Conservation (phyloP, 805 yeast species). For the Candida succiphila region DNA sequence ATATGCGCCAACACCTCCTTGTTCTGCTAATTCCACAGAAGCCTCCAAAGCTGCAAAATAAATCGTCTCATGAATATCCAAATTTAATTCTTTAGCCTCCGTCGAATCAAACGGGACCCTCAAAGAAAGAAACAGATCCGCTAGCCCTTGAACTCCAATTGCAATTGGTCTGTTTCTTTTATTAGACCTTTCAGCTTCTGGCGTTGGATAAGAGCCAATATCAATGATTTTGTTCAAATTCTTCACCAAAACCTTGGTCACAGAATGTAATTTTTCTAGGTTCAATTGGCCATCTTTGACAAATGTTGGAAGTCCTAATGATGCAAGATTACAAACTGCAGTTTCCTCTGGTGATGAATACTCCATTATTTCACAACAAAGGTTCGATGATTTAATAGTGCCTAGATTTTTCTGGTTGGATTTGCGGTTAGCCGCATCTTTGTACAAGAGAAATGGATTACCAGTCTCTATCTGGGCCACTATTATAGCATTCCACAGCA, state of each 20-base stretch:
- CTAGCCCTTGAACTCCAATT: conserved; percentile 96
- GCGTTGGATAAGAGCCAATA: conserved; percentile 75
- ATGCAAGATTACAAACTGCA: conserved; percentile 93
- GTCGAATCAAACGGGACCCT: conserved; percentile 81
- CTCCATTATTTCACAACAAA: conserved; percentile 92
- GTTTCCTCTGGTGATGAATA: conserved; percentile 88
- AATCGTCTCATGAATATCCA: conserved; percentile 88
- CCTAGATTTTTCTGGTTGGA: conserved; percentile 91
- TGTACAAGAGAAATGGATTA: conserved; percentile 88
- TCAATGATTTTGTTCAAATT: conserved; percentile 82
- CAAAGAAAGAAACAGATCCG: conserved; percentile 75
- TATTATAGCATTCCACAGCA: conserved; percentile 80
- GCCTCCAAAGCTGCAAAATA: conserved; percentile 90
- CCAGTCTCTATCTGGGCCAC: conserved; percentile 96
- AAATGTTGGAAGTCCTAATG: conserved; percentile 79
- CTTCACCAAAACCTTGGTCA: conserved; percentile 66
- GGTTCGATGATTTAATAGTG: conserved; percentile 82
- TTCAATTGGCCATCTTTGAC: conserved; percentile 49
- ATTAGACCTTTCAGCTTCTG: conserved; percentile 67
- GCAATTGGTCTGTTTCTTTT: conserved; percentile 86
- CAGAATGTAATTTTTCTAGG: conserved; percentile 64
- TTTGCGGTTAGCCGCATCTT: conserved; percentile 83
- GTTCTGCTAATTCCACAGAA: conserved; percentile 69
- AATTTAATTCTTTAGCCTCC: conserved; percentile 67
- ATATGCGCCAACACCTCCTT: conserved; percentile 55